Evolutionary conservation across 2,329 filamentous ascomycete genomes (phyloP), one percentile per base, ranked within the genome.

Genomic region (Claviceps maximensis): DNA sequence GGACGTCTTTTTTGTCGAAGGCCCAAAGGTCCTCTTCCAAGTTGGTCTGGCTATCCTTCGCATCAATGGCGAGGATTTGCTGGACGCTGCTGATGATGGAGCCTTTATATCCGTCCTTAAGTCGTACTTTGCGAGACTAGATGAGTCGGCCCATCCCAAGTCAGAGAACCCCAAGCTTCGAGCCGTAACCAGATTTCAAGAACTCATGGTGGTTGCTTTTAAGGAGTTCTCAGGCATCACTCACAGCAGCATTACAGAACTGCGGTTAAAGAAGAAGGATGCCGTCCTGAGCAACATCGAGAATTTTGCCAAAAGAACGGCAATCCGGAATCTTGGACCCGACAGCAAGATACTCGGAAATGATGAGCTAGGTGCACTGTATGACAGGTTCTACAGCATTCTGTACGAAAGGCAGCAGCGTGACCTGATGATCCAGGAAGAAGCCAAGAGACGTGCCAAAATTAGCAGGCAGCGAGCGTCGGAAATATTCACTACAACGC

Each of bases 121-220:
- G 68, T 83, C 85, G 0, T 98, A 98, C 69, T 98, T 98, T 66
- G 82, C 88, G 8, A 83, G 89, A 41, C 75, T 98, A 9, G 91
- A 97, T 65, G 91, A 97, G 69, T 96, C 90, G 3, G 93, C 93
- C 2, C 91, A 98, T 63, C 93, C 93, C 2, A 90, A 86, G 63
- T 96, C 89, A 0, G 90, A 96, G 65, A 98, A 97, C 58, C 84
- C 90, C 3, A 98, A 97, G 70, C 74, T 97, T 51, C 81, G 91
- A 51, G 89, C 90, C 0, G 93, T 98, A 52, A 98, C 94, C 6
- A 82, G 88, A 47, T 98, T 98, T 66, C 93, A 98, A 63, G 93
- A 97, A 67, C 79, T 98, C 54, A 97, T 98, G 90, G 93, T 98
- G 3, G 93, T 97, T 21, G 93, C 93, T 0, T 98, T 98, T 72